phyloP scores from a whole-genome alignment of 2,329 filamentous ascomycete genomes.

The Trichoderma lentiforme region DNA sequence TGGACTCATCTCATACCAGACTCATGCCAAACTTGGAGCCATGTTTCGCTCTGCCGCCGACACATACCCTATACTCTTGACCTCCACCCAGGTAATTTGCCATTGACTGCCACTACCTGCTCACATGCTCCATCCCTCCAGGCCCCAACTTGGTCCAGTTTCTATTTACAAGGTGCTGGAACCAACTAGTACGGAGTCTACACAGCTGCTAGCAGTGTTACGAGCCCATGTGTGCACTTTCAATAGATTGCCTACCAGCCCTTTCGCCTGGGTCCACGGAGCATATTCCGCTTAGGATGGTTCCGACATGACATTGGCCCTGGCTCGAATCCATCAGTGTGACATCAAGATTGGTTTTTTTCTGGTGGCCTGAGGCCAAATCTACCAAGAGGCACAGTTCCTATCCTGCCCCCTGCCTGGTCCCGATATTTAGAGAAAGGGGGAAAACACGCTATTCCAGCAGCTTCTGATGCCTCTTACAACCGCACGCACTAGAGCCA shows the following conservation, averaged over 20 bases:
- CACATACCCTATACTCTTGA: background rate
- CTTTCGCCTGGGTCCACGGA: slow-evolving; percentile 7
- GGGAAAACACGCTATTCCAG: background rate
- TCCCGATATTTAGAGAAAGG: background rate
- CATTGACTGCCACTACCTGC: background rate
- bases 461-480: background rate
- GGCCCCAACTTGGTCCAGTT: background rate
- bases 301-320: background rate
- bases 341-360: background rate
- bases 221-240: background rate
- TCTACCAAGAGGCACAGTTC: background rate
- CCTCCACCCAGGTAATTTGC: background rate
- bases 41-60: background rate
- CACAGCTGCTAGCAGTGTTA: background rate
- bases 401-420: background rate
- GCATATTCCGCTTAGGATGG: slow-evolving; percentile 10
- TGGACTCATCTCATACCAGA: background rate
- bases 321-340: slow-evolving; percentile 11
- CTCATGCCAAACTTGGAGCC: background rate
- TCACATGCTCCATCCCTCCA: background rate
- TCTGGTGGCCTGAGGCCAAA: background rate
- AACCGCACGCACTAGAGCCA: background rate
- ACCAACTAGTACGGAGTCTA: background rate
- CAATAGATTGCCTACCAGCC: slow-evolving; percentile 16
- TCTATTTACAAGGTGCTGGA: background rate